Percentiles rank a stretch among this genome's conserved stretches.
phyloP scores from a whole-genome alignment of 1,139 yeast species.

The Yamadazyma buinensis region DNA sequence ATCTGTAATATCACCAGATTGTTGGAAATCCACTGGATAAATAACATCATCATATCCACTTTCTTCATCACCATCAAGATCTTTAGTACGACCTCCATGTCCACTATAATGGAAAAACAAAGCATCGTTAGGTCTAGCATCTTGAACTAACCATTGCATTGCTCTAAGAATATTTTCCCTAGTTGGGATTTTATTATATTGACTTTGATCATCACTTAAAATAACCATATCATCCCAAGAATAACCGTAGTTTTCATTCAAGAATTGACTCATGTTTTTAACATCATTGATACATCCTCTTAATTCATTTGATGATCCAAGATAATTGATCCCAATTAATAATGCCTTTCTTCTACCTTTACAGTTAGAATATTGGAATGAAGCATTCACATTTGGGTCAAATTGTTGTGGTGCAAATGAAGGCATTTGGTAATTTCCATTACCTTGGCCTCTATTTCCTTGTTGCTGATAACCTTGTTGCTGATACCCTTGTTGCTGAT shows the following conservation, averaged over 20 bases:
- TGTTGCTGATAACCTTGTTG: slow-evolving; percentile 8
- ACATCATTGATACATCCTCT: slow-evolving; percentile 89
- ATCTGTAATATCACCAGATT: slow-evolving; percentile 71
- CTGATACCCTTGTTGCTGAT: slow-evolving; percentile 6
- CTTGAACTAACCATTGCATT: slow-evolving; percentile 85
- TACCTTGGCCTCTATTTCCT: slow-evolving; percentile 2
- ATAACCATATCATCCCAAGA: slow-evolving; percentile 76
- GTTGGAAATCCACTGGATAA: slow-evolving; percentile 84
- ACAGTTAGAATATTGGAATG: slow-evolving; percentile 72
- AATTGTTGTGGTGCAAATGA: slow-evolving; percentile 33
- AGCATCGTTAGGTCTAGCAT: slow-evolving; percentile 83
- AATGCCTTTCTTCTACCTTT: slow-evolving; percentile 77
- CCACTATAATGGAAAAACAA: slow-evolving; percentile 88
- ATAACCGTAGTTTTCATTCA: slow-evolving; percentile 63
- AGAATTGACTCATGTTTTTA: slow-evolving; percentile 55
- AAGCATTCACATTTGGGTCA: slow-evolving; percentile 27
- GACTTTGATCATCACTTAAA: slow-evolving; percentile 70
- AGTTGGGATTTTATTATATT: slow-evolving; percentile 68
- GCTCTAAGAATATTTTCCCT: slow-evolving; percentile 76
- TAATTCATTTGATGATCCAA: slow-evolving; percentile 66
- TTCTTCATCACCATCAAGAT: slow-evolving; percentile 85
- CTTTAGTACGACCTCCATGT: slow-evolving; percentile 85
- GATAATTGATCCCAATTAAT: slow-evolving; percentile 82
- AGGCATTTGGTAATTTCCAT: slow-evolving; percentile 13
- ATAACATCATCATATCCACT: slow-evolving; percentile 88